Evolutionary conservation across 2,329 filamentous ascomycete genomes (phyloP), one percentile per base, ranked within the genome.

Genomic region (Herpotrichia juniperi): DNA sequence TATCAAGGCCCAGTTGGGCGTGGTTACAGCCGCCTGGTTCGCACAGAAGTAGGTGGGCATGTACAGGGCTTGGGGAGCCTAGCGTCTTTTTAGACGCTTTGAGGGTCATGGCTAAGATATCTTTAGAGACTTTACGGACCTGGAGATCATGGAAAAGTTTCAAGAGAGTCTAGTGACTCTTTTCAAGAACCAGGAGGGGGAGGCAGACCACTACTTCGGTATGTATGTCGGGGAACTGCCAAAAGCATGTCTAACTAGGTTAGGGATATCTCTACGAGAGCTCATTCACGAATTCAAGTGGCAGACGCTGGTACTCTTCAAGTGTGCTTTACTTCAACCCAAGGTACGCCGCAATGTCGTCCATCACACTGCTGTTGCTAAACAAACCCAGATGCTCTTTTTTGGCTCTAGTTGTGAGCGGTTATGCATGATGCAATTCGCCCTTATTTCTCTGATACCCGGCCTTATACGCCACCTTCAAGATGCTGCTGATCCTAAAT

Each of bases 351-450:
- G 51, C 21, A n/a, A n/a, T n/a, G n/a, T n/a, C n/a, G n/a, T n/a
- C n/a, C n/a, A n/a, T n/a, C n/a, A n/a, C n/a, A n/a, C n/a, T n/a
- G 8, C 14, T 17, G 9, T 42, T 4, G 39, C 62, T 71, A 31
- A 70, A 55, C 14, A 22, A 12, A 24, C 0, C n/a, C 62, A 96
- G 93, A 97, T 97, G 89, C 87, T 99, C 48, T 97, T 99, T 78
- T 99, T 97, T 67, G 93, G 94, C 56, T 92, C 93, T n/a, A 87
- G 92, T 64, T 97, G 94, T 74, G 94, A 99, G 75, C 85, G 90
- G 59, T 79, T 99, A 62, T 99, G 94, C 83, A 96, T 97, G 90
- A 93, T 96, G 76, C 94, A 99, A 74, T 99, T 97, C 78, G 94
- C 93, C 37, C 83, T 99, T 40, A 88, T 99, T 63, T 97, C 93